Percentiles rank a stretch among this genome's conserved stretches.
phyloP scores from a whole-genome alignment of 2,329 filamentous ascomycete genomes.

The Aspergillus sp. region DNA sequence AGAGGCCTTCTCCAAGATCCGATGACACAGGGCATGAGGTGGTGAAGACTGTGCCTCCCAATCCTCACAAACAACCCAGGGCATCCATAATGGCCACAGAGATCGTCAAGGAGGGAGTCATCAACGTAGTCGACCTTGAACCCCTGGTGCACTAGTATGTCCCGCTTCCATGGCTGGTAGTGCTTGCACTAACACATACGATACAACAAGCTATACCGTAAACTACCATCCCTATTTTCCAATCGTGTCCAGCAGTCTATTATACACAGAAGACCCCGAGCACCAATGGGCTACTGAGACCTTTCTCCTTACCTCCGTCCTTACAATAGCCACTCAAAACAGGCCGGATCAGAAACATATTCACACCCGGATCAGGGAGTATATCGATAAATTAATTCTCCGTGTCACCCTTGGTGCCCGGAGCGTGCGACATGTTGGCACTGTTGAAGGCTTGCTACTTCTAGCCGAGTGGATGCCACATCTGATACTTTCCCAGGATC shows the following conservation, averaged over 20 bases:
- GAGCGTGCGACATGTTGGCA: constrained; percentile 15
- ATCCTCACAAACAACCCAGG: fast-evolving
- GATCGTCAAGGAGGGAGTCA: background rate
- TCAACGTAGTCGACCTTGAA: background rate
- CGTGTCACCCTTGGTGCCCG: constrained; percentile 19
- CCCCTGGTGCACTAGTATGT: background rate
- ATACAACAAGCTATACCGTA: background rate
- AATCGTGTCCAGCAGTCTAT: constrained; percentile 7
- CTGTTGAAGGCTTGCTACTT: constrained; percentile 24
- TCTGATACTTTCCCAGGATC: background rate
- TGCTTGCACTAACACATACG: background rate
- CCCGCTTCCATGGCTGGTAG: background rate
- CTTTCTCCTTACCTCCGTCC: constrained; percentile 14
- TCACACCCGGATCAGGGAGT: background rate
- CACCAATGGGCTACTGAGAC: constrained; percentile 6
- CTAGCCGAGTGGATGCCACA: constrained; percentile 27
- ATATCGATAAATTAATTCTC: constrained; percentile 12
- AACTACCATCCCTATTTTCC: constrained; percentile 16
- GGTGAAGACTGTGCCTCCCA: too few relatives aligned
- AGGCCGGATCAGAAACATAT: background rate
- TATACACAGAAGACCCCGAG: background rate
- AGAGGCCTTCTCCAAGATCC: background rate
- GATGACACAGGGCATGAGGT: too few relatives aligned
- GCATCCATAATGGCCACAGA: background rate
- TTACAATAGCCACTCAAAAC: constrained; percentile 21